Evolutionary conservation across 2,329 filamentous ascomycete species (phyloP), one percentile per base, ranked within the genome.

Genomic region (Myotisia sp.): DNA sequence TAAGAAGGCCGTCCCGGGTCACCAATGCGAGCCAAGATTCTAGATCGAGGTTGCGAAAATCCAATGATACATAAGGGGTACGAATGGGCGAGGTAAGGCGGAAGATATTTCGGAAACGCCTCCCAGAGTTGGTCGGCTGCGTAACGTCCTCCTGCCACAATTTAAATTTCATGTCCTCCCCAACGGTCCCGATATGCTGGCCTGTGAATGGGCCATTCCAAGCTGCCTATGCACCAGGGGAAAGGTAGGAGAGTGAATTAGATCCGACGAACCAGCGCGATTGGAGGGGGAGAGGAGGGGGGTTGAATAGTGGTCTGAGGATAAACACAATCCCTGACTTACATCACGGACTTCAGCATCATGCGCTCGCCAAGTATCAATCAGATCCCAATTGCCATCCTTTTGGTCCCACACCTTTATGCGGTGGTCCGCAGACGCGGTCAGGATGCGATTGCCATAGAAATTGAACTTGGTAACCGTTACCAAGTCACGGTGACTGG

Each of bases 141-240:
- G 77, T 79, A 10, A 80, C 76, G 57, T 94, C 84, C 60, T 94
- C 87, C 40, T 81, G 78, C 87, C 87, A 95, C 44, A 95, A 68
- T 53, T 85, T 83, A 64, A 92, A 84, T 55, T 78, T 77, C 49
- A 87, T 83, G 49, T 94, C 87, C 49, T 87, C 80, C 42, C 82
- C 84, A 39, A 94, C 79, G 35, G 81, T 92, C 37, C 79, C 86
- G 46, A 95, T 66, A 47, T 92, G 73, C 51, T 90, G 84, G 45
- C 90, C 90, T 39, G 90, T 76, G 42, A 82, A 87, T 0, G 85
- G 81, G 1, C 85, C 83, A 37, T 92, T 81, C 86, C 87, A 95
- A 67, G 90, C 83, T 36, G 92, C 76, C 82, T 87, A 50, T 31
- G n/a, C n/a, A n/a, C n/a, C n/a, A 29, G 6, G 20, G 12, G 17